Evolutionary conservation across 1,284 basidiomycete species (phyloP).

Genomic region (Sutorius eximius): DNA sequence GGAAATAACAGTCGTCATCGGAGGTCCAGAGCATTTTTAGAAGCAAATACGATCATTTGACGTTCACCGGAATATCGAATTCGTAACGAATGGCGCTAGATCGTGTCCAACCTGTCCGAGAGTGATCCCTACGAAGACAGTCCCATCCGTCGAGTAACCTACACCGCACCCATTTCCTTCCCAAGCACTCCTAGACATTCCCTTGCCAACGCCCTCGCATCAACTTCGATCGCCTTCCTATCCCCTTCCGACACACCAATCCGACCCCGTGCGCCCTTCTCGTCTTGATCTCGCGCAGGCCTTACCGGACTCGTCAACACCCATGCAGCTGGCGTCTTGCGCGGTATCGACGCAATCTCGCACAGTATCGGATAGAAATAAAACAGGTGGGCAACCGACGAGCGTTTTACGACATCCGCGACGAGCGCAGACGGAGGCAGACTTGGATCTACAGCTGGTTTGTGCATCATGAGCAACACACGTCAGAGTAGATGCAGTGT

Average conservation of each 20-base stretch:
- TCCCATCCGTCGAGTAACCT: neutral
- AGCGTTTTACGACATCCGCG: conserved; percentile 67
- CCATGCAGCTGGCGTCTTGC: conserved; percentile 70
- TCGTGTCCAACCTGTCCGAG: neutral
- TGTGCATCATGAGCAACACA: neutral
- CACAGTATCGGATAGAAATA: conserved; percentile 78
- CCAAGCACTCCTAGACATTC: conserved; percentile 74
- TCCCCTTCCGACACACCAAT: conserved; percentile 34
- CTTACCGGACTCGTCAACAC: conserved; percentile 29
- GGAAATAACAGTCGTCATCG: neutral
- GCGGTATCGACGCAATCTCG: conserved; percentile 71
- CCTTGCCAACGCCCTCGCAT: conserved; percentile 66
- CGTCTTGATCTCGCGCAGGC: conserved; percentile 1
- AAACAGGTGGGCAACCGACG: conserved; percentile 79
- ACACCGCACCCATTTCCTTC: conserved; percentile 60
- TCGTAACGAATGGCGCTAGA: neutral
- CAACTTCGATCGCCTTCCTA: conserved; percentile 48
- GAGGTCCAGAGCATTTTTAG: neutral
- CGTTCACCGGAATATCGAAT: neutral
- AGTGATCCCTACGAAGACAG: neutral
- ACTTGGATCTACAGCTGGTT: conserved; percentile 43
- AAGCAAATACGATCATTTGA: neutral
- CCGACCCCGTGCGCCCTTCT: conserved; percentile 15
- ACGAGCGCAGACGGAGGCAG: conserved; percentile 53
- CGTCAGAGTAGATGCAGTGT: neutral